Percentiles rank a stretch among this genome's conserved stretches.
Evolutionary conservation across 2,329 filamentous ascomycete genomes (phyloP).

Genomic region (Boeremia exigua): DNA sequence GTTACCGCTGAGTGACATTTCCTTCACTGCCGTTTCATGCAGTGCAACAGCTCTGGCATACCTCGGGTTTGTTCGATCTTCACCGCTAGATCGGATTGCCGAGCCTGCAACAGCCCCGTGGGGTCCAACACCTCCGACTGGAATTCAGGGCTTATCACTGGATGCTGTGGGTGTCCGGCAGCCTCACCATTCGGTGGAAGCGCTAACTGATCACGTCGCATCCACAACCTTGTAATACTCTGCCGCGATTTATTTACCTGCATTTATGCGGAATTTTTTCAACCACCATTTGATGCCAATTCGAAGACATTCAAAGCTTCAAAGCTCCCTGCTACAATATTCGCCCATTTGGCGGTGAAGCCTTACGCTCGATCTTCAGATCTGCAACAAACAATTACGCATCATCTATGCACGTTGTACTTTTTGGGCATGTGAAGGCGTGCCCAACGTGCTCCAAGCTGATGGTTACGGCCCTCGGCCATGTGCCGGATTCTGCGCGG

Average conservation of each 20-base stretch:
- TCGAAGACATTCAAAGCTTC: not conserved
- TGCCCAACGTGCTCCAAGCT: not conserved
- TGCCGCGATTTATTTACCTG: not conserved
- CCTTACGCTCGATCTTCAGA: conserved; percentile 3
- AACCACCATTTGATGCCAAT: not conserved
- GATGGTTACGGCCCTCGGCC: not conserved
- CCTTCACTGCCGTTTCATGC: conserved; percentile 13
- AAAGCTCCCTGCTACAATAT: not conserved
- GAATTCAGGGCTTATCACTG: not conserved
- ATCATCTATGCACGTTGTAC: not conserved
- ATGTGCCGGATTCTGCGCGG: conserved; percentile 7
- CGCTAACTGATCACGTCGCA: conserved; percentile 8
- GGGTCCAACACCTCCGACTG: conserved; percentile 12
- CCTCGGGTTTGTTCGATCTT: conserved; percentile 31
- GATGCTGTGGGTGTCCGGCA: conserved; percentile 4
- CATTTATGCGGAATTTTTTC: not conserved
- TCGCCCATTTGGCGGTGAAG: conserved; percentile 18
- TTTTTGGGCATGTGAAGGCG: conserved; percentile 1
- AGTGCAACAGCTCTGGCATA: conserved; percentile 22
- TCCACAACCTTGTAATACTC: not conserved
- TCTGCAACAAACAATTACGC: not conserved
- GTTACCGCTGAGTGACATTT: conserved; percentile 4
- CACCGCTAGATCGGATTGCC: conserved; percentile 28
- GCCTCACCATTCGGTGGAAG: conserved; percentile 7
- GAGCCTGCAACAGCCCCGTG: conserved; percentile 21